A percentile compares a stretch with the other conserved stretches of the same genome.
These are phyloP conservation scores for Phytopythium mirpurense DNA, from an alignment of 352 stramenopile species.

Conservation along the genomic window DNA sequence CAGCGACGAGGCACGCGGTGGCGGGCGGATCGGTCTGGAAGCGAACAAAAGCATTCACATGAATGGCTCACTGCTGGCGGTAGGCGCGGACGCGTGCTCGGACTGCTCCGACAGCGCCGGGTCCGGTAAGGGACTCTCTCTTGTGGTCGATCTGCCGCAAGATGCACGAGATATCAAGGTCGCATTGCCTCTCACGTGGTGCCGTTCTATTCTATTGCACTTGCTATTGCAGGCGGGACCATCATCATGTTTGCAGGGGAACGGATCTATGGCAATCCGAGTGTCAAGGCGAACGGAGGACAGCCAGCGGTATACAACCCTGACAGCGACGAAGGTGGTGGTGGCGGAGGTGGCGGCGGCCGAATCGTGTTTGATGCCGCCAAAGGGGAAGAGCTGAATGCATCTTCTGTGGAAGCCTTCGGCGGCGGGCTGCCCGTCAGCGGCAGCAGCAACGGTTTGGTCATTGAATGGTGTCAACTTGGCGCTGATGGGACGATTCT, in stretches of 20 bases:
- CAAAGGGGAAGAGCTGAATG: slow-evolving; percentile 31
- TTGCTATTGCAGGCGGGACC: slow-evolving; percentile 26
- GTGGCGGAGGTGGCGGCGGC: slow-evolving; percentile 52
- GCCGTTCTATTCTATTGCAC: too few species aligned
- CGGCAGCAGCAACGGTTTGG: slow-evolving; percentile 15
- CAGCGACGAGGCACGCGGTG: slow-evolving; percentile 49
- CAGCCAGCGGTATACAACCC: slow-evolving; percentile 31
- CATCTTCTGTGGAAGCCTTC: slow-evolving; percentile 38
- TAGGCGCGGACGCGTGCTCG: slow-evolving; percentile 47
- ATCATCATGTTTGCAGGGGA: slow-evolving; percentile 32
- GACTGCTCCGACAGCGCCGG: slow-evolving; percentile 60
- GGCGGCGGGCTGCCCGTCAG: slow-evolving; percentile 29
- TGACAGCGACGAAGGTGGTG: slow-evolving; percentile 26
- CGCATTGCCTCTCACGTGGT: not conserved
- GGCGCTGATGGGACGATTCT: slow-evolving; percentile 75
- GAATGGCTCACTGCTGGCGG: slow-evolving; percentile 59
- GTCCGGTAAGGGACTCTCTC: slow-evolving; percentile 20
- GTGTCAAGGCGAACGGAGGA: slow-evolving; percentile 50
- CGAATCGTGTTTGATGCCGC: slow-evolving; percentile 48
- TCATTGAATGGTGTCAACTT: slow-evolving; percentile 72
- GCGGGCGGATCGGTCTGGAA: slow-evolving; percentile 50
- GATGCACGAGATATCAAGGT: not conserved
- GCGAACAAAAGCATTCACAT: slow-evolving; percentile 33
- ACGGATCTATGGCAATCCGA: slow-evolving; percentile 32
- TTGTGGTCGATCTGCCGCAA: not conserved